These are phyloP conservation scores for Melastoma malabathricum DNA, from an alignment of 345 rosid genomes.

Conservation along the genomic window DNA sequence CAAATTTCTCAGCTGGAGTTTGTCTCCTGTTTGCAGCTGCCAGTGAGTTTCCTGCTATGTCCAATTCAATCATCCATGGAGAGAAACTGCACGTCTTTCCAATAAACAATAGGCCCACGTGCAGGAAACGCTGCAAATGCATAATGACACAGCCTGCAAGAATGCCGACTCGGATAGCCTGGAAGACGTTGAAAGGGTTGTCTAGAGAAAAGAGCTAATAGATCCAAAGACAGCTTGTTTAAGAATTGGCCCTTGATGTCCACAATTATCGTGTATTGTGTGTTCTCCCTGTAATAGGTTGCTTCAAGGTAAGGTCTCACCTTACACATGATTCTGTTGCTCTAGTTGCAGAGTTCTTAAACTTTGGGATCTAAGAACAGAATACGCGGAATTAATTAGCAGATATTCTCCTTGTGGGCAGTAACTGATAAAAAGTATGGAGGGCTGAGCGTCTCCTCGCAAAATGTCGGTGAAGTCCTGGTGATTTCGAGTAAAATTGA, in stretches of 20 bases:
- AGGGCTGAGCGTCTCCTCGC: slow-evolving; percentile 50
- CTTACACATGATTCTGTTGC: background rate
- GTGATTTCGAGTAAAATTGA: slow-evolving; percentile 37
- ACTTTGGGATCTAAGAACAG: no score
- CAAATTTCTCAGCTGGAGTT: slow-evolving; percentile 21
- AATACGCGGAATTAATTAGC: background rate
- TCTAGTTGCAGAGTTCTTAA: no score
- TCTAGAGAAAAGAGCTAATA: slow-evolving; percentile 8
- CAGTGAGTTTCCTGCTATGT: slow-evolving; percentile 14
- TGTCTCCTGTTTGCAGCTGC: slow-evolving; percentile 26
- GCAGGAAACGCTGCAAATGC: slow-evolving; percentile 48
- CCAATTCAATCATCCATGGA: no score
- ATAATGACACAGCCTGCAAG: slow-evolving; percentile 11
- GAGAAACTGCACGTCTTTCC: slow-evolving; percentile 1
- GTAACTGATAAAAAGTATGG: slow-evolving; percentile 49
- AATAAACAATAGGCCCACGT: background rate
- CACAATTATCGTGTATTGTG: slow-evolving; percentile 37
- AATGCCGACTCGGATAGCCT: slow-evolving; percentile 1
- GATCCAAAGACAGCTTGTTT: slow-evolving; percentile 13
- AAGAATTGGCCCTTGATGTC: slow-evolving; percentile 54
- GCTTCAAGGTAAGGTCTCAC: slow-evolving; percentile 34
- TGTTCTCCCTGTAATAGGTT: slow-evolving; percentile 54
- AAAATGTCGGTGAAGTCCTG: slow-evolving; percentile 52
- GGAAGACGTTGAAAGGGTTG: no score
- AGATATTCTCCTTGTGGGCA: slow-evolving; percentile 57